These are phyloP conservation scores for Rhizophlyctis rosea DNA, from an alignment of 192 early-diverging fungal species.

Conservation along the genomic window DNA sequence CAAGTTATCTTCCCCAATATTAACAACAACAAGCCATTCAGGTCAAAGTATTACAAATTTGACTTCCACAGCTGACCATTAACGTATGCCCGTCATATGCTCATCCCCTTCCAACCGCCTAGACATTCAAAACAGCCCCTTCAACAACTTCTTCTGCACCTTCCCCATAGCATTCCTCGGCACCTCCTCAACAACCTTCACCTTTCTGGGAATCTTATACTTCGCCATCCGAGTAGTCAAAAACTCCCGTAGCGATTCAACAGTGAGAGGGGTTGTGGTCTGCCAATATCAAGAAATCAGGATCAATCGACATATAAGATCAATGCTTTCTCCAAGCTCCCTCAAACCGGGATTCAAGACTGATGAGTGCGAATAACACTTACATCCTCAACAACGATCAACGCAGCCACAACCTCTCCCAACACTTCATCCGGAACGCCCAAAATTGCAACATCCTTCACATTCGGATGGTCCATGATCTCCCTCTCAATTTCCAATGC, in stretches of 20 bases:
- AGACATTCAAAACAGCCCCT: constrained; percentile 53
- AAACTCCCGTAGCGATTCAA: constrained; percentile 40
- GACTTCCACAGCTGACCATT: no score
- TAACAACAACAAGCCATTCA: no score
- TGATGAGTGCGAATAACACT: background rate
- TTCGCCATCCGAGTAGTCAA: constrained; percentile 63
- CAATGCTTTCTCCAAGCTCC: background rate
- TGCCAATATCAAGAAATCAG: background rate
- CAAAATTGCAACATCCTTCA: constrained; percentile 71
- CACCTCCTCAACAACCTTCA: constrained; percentile 50
- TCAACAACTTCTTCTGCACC: constrained; percentile 77
- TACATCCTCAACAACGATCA: constrained; percentile 48
- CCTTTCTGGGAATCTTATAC: constrained; percentile 71
- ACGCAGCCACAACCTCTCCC: constrained; percentile 73
- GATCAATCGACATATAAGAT: no score
- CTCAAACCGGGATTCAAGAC: background rate
- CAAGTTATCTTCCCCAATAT: no score
- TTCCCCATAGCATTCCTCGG: constrained; percentile 89
- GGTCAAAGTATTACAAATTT: no score
- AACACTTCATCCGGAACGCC: constrained; percentile 71
- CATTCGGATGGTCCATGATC: constrained; percentile 52
- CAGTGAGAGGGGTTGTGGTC: no score
- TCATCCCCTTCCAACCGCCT: no score
- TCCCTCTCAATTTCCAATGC: constrained; percentile 83
- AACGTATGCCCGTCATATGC: no score